phyloP scores from a whole-genome alignment of 805 yeast species.

The Teunomyces kruisii region DNA sequence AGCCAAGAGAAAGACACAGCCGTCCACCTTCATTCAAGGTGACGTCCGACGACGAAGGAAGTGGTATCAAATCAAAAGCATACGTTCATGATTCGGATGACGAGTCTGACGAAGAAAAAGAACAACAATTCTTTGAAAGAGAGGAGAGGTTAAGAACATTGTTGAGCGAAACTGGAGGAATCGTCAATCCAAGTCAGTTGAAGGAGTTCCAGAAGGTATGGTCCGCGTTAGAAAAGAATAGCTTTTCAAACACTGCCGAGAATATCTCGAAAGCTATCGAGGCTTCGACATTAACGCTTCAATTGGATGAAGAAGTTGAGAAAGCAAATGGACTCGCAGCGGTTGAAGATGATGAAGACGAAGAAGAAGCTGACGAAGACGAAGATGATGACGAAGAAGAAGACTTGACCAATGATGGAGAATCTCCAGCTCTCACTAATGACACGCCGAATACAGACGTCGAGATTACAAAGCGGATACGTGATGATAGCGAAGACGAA shows the following conservation, averaged over 20 bases:
- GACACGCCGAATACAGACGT: neutral
- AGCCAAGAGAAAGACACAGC: conserved; percentile 8
- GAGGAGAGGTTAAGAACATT: conserved; percentile 51
- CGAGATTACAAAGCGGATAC: neutral
- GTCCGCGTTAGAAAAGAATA: conserved; percentile 18
- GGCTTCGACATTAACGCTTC: conserved; percentile 9
- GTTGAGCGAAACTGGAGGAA: conserved; percentile 37
- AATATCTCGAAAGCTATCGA: conserved; percentile 17
- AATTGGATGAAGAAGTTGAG: neutral
- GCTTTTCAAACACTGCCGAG: conserved; percentile 8
- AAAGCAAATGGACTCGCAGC: conserved; percentile 16
- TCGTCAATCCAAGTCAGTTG: conserved; percentile 33
- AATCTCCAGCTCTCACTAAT: neutral
- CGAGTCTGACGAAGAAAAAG: conserved; percentile 57
- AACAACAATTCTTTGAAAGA: conserved; percentile 51
- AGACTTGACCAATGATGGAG: neutral
- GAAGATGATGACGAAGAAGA: conserved; percentile 10
- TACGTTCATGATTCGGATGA: conserved; percentile 63
- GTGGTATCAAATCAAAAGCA: conserved; percentile 47
- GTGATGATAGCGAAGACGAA: conserved; percentile 9
- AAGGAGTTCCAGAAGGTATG: conserved; percentile 33
- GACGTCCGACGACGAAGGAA: conserved; percentile 26
- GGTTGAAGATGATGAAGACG: conserved; percentile 5
- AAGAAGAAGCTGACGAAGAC: conserved; percentile 13
- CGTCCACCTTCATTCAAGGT: conserved; percentile 28